phyloP scores from a whole-genome alignment of 2,329 filamentous ascomycete species.

The Teratosphaeria viscida region DNA sequence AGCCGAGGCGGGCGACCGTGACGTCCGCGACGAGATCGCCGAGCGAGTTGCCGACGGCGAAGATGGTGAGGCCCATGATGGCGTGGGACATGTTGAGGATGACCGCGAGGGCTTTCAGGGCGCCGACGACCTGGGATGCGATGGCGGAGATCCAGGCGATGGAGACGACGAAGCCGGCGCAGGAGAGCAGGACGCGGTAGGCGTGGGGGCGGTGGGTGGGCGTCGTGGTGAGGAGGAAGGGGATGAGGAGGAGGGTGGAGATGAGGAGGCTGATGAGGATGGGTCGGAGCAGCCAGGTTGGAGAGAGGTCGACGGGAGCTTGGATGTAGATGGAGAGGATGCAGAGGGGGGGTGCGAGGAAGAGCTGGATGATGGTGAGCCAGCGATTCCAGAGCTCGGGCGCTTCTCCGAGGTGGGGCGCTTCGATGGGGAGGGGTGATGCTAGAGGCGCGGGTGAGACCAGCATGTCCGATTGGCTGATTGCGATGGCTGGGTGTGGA shows the following conservation, averaged over 20 bases:
- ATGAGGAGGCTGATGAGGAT: conserved; percentile 32
- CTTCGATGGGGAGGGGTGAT: conserved; percentile 2
- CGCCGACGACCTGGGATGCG: conserved; percentile 87
- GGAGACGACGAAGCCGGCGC: conserved; percentile 80
- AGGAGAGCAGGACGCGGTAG: conserved; percentile 70
- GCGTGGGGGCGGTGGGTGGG: conserved; percentile 52
- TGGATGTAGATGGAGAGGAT: conserved; percentile 51
- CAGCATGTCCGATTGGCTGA: neutral
- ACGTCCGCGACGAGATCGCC: conserved; percentile 92
- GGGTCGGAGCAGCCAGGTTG: conserved; percentile 49
- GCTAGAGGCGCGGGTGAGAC: neutral
- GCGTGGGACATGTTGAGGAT: conserved; percentile 90
- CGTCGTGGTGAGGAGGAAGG: conserved; percentile 60
- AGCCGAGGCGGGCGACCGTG: conserved; percentile 84
- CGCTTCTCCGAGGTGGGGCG: neutral
- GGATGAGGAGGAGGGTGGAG: conserved; percentile 56
- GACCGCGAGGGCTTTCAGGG: conserved; percentile 85
- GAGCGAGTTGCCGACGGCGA: conserved; percentile 90
- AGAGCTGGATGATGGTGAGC: conserved; percentile 75
- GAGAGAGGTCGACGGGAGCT: conserved; percentile 32
- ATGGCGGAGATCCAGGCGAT: conserved; percentile 97
- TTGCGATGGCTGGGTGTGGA: neutral
- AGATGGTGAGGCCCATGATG: conserved; percentile 86
- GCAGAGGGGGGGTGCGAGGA: conserved; percentile 78
- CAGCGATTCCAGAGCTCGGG: conserved; percentile 69